Evolutionary conservation across 768 basidiomycete genomes (phyloP).

Genomic region (Leccinum sublutescens): DNA sequence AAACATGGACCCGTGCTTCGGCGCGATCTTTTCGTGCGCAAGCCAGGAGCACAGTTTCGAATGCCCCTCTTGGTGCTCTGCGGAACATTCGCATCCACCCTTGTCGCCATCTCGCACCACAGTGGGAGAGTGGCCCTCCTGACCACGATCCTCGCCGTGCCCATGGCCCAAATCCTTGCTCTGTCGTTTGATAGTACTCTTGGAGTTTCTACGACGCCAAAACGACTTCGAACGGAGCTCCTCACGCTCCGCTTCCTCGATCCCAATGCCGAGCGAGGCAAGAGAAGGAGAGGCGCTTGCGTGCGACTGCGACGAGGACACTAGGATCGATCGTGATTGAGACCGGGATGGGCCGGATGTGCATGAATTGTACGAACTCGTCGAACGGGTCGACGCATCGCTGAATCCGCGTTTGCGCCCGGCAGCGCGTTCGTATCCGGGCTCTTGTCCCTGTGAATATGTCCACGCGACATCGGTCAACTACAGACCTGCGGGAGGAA

Average conservation of each 20-base stretch:
- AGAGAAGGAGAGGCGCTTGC: constrained; percentile 18
- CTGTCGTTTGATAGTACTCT: constrained; percentile 11
- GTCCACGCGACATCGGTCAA: constrained; percentile 2
- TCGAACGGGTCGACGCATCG: constrained; percentile 18
- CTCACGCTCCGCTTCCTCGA: constrained; percentile 26
- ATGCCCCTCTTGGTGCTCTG: neutral
- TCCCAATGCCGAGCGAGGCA: constrained; percentile 21
- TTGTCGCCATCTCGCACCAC: neutral
- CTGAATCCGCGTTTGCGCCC: constrained; percentile 17
- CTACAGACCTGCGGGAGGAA: neutral
- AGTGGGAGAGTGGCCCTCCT: neutral
- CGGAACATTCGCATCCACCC: neutral
- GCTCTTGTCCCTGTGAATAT: constrained; percentile 2
- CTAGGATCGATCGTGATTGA: constrained; percentile 14
- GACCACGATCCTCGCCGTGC: neutral
- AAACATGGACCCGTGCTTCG: constrained; percentile 30
- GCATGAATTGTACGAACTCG: constrained; percentile 22
- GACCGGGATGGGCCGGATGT: constrained; percentile 21
- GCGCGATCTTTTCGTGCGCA: constrained; percentile 21
- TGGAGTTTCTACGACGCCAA: constrained; percentile 16
- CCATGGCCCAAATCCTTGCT: constrained; percentile 1
- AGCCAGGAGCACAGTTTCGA: neutral
- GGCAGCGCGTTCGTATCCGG: neutral
- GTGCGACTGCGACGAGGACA: constrained; percentile 19
- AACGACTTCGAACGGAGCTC: constrained; percentile 18